Conservation (phyloP, 495 filamentous ascomycete species). For the Amorphotheca resinae region DNA sequence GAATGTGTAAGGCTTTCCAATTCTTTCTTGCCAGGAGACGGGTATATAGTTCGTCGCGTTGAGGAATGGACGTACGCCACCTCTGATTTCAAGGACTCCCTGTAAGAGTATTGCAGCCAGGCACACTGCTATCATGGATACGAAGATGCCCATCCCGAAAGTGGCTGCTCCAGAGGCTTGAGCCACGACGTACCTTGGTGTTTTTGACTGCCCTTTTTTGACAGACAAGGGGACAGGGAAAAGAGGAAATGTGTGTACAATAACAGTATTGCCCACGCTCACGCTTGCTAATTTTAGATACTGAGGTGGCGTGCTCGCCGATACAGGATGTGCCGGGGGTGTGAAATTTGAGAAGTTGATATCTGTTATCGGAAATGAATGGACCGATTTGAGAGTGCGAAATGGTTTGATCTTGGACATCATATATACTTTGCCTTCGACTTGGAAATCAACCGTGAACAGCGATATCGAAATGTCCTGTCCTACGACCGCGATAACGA, state of each 20-base stretch:
- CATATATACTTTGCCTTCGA: conserved; percentile 32
- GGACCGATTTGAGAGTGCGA: conserved; percentile 56
- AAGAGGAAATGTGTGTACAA: conserved; percentile 75
- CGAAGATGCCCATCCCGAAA: conserved; percentile 34
- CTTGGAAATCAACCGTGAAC: conserved; percentile 53
- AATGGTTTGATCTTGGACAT: conserved; percentile 46
- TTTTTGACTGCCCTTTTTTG: conserved; percentile 30
- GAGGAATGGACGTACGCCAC: conserved; percentile 43
- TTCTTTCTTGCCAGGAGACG: conserved; percentile 17
- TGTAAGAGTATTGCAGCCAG: conserved; percentile 41
- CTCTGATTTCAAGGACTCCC: conserved; percentile 53
- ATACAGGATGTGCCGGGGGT: conserved; percentile 38
- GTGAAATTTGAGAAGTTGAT: conserved; percentile 64
- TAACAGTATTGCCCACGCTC: conserved; percentile 71
- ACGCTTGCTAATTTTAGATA: conserved; percentile 74
- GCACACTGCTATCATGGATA: conserved; percentile 37
- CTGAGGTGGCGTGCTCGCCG: conserved; percentile 36
- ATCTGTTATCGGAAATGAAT: conserved; percentile 76
- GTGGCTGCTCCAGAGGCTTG: conserved; percentile 30
- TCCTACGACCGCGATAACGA: conserved; percentile 68
- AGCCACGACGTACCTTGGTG: conserved; percentile 54
- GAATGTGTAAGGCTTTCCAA: conserved; percentile 20
- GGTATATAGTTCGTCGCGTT: conserved; percentile 31
- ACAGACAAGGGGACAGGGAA: conserved; percentile 28
- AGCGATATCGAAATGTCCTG: conserved; percentile 72